These are phyloP conservation scores for Starmerella vitae DNA, from an alignment of 805 yeast species.

Conservation along the genomic window DNA sequence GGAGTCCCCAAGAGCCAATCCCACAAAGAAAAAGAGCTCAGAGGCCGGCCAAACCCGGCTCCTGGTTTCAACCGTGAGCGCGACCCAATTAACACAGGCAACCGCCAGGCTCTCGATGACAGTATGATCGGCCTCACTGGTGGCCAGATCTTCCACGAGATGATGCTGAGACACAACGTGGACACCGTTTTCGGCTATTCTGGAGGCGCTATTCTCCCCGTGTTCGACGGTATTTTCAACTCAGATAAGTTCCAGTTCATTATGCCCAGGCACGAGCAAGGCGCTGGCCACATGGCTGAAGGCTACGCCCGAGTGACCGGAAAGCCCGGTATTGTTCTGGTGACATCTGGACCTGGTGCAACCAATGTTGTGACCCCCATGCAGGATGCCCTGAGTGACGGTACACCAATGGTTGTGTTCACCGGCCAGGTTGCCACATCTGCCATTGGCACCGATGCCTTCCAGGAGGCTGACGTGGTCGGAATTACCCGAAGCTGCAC, in stretches of 20 bases:
- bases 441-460: slow-evolving; percentile 95
- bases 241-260: slow-evolving; percentile 80
- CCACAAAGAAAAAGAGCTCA: neutral
- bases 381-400: slow-evolving; percentile 96
- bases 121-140: slow-evolving; percentile 94
- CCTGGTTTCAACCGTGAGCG: slow-evolving; percentile 26
- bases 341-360: slow-evolving; percentile 99
- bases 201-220: slow-evolving; percentile 98
- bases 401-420: slow-evolving; percentile 92
- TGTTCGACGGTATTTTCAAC: slow-evolving; percentile 90
- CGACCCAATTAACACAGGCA: slow-evolving; percentile 2
- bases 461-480: slow-evolving; percentile 97
- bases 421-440: slow-evolving; percentile 94
- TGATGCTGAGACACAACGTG: slow-evolving; percentile 93
- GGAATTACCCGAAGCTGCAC: slow-evolving; percentile 97
- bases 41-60: slow-evolving; percentile 27
- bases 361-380: slow-evolving; percentile 96
- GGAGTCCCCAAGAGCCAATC: slow-evolving; percentile 13
- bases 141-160: slow-evolving; percentile 95
- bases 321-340: slow-evolving; percentile 93
- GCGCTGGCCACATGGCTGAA: slow-evolving; percentile 99
- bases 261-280: slow-evolving; percentile 94
- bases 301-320: slow-evolving; percentile 95
- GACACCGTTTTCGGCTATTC: slow-evolving; percentile 96
- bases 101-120: slow-evolving; percentile 31